Conservation (phyloP, 2,329 filamentous ascomycete genomes). For the Colletotrichum karsti region DNA sequence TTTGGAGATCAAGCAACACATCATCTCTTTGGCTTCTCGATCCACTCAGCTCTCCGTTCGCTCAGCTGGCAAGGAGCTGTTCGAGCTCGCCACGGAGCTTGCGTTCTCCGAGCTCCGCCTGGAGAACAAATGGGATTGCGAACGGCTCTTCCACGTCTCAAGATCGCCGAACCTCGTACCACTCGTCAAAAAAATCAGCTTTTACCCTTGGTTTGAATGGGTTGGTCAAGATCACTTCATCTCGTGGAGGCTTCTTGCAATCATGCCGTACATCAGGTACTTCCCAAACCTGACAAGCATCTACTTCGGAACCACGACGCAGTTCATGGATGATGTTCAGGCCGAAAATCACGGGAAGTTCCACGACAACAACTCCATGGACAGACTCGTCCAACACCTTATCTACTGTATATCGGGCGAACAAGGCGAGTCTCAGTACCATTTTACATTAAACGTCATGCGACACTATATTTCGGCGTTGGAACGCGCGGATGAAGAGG, state of each 20-base stretch:
- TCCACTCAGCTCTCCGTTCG: not conserved
- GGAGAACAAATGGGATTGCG: not conserved
- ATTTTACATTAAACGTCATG: too few relatives aligned
- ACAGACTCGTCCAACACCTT: not conserved
- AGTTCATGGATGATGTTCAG: not conserved
- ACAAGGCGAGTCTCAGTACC: too few relatives aligned
- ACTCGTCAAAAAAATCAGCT: not conserved
- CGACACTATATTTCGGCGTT: fast-evolving
- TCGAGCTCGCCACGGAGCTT: not conserved
- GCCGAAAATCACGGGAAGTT: not conserved
- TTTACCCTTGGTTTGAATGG: not conserved
- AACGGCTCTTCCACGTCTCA: not conserved
- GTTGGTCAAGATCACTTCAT: not conserved
- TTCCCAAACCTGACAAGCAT: not conserved
- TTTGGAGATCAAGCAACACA: not conserved
- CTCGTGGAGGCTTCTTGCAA: not conserved
- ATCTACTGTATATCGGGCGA: not conserved
- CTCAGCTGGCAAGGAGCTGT: not conserved
- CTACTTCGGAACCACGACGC: not conserved
- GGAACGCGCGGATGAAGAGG: not conserved
- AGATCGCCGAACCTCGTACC: not conserved
- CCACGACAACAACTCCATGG: fast-evolving
- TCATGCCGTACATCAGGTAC: not conserved
- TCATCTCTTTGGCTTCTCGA: not conserved
- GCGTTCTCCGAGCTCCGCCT: not conserved